Evolutionary conservation across 2,329 filamentous ascomycete species (phyloP).

Genomic region (Ophiostoma sp.): DNA sequence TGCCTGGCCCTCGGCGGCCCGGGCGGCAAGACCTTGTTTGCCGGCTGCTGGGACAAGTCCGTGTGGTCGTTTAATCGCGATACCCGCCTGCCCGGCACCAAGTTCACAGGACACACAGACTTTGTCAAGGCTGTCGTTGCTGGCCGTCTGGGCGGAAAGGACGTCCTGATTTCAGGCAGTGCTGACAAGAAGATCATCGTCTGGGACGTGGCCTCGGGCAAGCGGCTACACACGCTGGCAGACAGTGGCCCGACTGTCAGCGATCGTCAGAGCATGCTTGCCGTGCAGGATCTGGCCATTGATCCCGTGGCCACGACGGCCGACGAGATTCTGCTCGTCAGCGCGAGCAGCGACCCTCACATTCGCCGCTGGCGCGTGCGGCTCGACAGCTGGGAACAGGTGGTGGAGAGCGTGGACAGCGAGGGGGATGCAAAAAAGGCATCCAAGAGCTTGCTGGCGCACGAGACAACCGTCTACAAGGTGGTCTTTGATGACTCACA

Average conservation of each 20-base stretch:
- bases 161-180: slow-evolving; percentile 66
- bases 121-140: slow-evolving; percentile 81
- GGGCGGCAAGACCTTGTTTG: slow-evolving; percentile 60
- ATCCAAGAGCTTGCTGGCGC: slow-evolving; percentile 53
- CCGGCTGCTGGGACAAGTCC: slow-evolving; percentile 90
- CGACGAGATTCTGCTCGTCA: slow-evolving; percentile 58
- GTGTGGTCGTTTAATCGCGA: slow-evolving; percentile 78
- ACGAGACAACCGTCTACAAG: slow-evolving; percentile 87
- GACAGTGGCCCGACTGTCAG: slow-evolving; percentile 43
- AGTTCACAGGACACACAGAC: slow-evolving; percentile 73
- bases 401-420: slow-evolving; percentile 38
- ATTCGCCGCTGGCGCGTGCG: slow-evolving; percentile 72
- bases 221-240: slow-evolving; percentile 68
- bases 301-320: slow-evolving; percentile 58
- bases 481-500: slow-evolving; percentile 52
- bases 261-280: slow-evolving; percentile 58
- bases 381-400: slow-evolving; percentile 48
- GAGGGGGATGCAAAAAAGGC: slow-evolving; percentile 1
- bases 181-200: slow-evolving; percentile 77
- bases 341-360: slow-evolving; percentile 72
- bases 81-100: slow-evolving; percentile 49
- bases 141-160: slow-evolving; percentile 54
- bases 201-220: slow-evolving; percentile 68
- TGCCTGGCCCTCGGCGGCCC: slow-evolving; percentile 63
- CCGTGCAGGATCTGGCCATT: slow-evolving; percentile 71